A percentile compares a stretch with the other conserved stretches of the same genome.
Evolutionary conservation across 2,329 filamentous ascomycete genomes (phyloP).

Genomic region (Neurospora sp.): DNA sequence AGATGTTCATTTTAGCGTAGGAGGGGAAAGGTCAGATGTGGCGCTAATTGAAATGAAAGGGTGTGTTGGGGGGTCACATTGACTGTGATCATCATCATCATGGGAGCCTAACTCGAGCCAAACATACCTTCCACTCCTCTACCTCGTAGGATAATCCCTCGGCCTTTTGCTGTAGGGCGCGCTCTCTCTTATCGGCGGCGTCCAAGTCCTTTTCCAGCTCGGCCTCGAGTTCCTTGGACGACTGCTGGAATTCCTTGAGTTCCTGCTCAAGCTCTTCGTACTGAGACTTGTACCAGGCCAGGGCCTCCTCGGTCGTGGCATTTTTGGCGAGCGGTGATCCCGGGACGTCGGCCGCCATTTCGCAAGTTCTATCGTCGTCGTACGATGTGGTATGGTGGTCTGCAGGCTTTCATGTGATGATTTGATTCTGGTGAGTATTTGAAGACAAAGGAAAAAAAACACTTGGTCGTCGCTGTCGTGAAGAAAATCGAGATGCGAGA

Average conservation of each 20-base stretch:
- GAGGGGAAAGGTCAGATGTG: background rate
- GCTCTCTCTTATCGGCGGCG: slow-evolving; percentile 86
- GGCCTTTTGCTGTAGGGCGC: slow-evolving; percentile 75
- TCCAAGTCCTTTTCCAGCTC: slow-evolving; percentile 96
- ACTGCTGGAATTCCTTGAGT: slow-evolving; percentile 86
- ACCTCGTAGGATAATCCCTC: slow-evolving; percentile 81
- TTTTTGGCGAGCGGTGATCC: background rate
- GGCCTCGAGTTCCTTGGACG: slow-evolving; percentile 85
- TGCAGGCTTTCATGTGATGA: slow-evolving; percentile 2
- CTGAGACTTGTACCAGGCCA: slow-evolving; percentile 91
- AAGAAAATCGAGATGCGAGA: background rate
- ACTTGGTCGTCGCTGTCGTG: background rate
- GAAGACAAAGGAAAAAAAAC: background rate
- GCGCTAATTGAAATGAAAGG: background rate
- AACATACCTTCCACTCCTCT: slow-evolving; percentile 82
- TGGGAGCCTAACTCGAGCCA: background rate
- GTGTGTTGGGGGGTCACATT: background rate
- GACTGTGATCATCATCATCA: background rate
- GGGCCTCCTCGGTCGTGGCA: slow-evolving; percentile 58
- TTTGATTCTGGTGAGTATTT: background rate
- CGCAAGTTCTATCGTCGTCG: background rate
- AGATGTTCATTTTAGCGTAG: background rate
- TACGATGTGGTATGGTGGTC: background rate
- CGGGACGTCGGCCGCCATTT: slow-evolving; percentile 30
- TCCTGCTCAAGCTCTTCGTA: slow-evolving; percentile 90